Evolutionary conservation across 148 eudicot genomes (phyloP), one percentile per base, ranked within the genome.

Genomic region (Polygonum maritimum): DNA sequence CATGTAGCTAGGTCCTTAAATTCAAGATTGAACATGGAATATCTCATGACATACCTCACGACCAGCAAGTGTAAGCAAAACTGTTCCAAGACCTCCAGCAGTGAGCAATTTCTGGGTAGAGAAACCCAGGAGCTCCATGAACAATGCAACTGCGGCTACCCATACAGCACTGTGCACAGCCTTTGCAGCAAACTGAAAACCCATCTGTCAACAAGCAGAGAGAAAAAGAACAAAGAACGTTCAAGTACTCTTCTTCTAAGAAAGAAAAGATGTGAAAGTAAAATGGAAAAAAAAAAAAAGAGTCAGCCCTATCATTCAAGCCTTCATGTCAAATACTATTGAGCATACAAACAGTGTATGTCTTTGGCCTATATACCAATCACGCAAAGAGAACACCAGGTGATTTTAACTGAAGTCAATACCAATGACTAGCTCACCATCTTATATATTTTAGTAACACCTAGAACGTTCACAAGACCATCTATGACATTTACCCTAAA

Each of bases 41-140:
- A 26, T 62, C 69, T 36, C 1, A 44, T 51, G 75, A 82, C 76
- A 80, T 77, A 94, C 98, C 97, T 94, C 97, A 76, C 98, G 98
- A 70, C 98, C 98, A 81, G 98, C 94, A 77, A 94, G 97, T 39
- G 98, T 94, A 39, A 91, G 87, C 85, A 94, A 79, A 18, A 94
- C 94, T 65, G 98, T 94, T 79, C 98, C 98, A 83, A 94, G 95
- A 71, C 98, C 98, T 78, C 98, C 97, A 75, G 98, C 98, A 75
- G 98, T 94, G 55, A 94, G 83, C 90, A 90, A 94, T 82, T 77
- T 94, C 81, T 91, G 98, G 69, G 98, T 91, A 63, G 95, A 91
- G 80, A 94, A 91, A 75, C 98, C 98, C 79, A 94, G 83, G 83
- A 94, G 79, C 86, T 94, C 98, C 95, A 91, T 89, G 76, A 91